Evolutionary conservation across 192 early-diverging fungal species (phyloP).

Genomic region (Coemansia biformis): DNA sequence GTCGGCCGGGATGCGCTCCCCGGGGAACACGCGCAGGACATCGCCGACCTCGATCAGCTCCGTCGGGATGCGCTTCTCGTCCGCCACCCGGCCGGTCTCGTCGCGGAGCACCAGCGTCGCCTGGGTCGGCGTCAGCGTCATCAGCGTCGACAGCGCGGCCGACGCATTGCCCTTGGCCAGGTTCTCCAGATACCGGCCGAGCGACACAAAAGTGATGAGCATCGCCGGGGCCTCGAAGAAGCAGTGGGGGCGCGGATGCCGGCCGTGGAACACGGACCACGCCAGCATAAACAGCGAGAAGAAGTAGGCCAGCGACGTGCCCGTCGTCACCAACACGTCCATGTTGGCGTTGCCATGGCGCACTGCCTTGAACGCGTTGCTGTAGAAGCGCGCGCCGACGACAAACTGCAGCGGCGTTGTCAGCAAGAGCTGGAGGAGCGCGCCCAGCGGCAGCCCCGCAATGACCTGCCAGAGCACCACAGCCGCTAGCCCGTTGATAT

Average conservation of each 20-base stretch:
- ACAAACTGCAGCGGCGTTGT: constrained; percentile 94
- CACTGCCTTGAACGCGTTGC: constrained; percentile 70
- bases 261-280: constrained; percentile 54
- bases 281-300: constrained; percentile 77
- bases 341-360: constrained; percentile 84
- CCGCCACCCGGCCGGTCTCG: constrained; percentile 9
- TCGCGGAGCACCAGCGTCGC: constrained; percentile 57
- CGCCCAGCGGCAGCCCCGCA: constrained; percentile 61
- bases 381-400: constrained; percentile 75
- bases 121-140: constrained; percentile 77
- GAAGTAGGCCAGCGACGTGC: constrained; percentile 78
- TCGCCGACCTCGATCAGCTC: constrained; percentile 86
- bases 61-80: constrained; percentile 71
- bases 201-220: constrained; percentile 87
- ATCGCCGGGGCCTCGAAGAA: constrained; percentile 93
- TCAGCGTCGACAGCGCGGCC: constrained; percentile 78
- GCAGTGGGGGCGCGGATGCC: constrained; percentile 61
- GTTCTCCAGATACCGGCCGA: constrained; percentile 93
- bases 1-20: constrained; percentile 90
- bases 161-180: constrained; percentile 92
- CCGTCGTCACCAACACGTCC: constrained; percentile 88
- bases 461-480: constrained; percentile 46
- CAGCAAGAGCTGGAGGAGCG: constrained; percentile 63
- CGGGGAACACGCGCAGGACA: constrained; percentile 80
- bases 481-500: constrained; percentile 17